These are phyloP conservation scores for Diutina neorugosa DNA, from an alignment of 1,139 yeast genomes.

Conservation along the genomic window DNA sequence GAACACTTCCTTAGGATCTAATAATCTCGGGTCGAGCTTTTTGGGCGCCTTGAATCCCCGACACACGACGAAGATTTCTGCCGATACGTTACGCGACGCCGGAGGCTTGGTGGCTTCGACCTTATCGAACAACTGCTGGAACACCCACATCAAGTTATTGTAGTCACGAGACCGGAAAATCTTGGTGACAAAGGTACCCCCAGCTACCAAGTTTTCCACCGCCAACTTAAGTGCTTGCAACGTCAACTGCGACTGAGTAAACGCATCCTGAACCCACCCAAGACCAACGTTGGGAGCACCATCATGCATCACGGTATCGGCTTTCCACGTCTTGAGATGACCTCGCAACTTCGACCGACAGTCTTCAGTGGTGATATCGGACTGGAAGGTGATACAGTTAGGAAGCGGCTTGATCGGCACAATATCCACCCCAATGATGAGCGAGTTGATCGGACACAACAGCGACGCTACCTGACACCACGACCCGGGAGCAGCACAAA, in stretches of 20 bases:
- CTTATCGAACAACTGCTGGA: constrained; percentile 86
- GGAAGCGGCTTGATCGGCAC: constrained; percentile 95
- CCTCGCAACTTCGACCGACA: constrained; percentile 91
- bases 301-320: constrained; percentile 95
- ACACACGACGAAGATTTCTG: constrained; percentile 96
- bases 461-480: constrained; percentile 99
- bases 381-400: constrained; percentile 85
- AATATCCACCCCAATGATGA: constrained; percentile 94
- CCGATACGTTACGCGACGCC: constrained; percentile 96
- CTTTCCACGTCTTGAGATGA: constrained; percentile 97
- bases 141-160: constrained; percentile 94
- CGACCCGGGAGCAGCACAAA: constrained; percentile 99
- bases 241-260: constrained; percentile 92
- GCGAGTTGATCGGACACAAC: constrained; percentile 81
- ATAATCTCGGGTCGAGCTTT: constrained; percentile 79
- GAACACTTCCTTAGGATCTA: constrained; percentile 88
- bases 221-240: constrained; percentile 88
- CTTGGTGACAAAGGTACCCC: constrained; percentile 96
- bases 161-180: constrained; percentile 96
- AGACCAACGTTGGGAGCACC: constrained; percentile 99
- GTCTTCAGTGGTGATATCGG: constrained; percentile 96
- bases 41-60: constrained; percentile 94
- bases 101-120: constrained; percentile 99
- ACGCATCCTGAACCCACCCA: constrained; percentile 99
- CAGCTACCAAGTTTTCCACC: constrained; percentile 81